Evolutionary conservation across 2,329 filamentous ascomycete genomes (phyloP).

Genomic region (Pestalotiopsis sp.): DNA sequence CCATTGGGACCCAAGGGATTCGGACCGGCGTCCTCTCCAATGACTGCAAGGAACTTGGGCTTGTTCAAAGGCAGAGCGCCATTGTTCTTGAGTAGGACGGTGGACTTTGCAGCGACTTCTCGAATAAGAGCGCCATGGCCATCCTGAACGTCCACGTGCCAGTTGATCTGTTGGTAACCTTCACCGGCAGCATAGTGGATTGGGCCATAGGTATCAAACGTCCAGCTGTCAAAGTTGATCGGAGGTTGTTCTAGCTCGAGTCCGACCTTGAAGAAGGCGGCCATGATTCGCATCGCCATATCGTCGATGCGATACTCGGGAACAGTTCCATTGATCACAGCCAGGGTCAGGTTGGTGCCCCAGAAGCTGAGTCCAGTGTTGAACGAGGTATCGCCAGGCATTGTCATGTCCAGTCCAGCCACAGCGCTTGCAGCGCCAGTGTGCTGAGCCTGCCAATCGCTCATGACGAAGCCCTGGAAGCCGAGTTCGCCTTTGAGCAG

Average conservation of each 20-base stretch:
- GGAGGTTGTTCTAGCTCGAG: constrained; percentile 46
- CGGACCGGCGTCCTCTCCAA: constrained; percentile 81
- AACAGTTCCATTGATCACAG: constrained; percentile 85
- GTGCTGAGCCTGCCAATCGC: constrained; percentile 80
- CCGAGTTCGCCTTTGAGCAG: constrained; percentile 78
- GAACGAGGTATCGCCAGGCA: constrained; percentile 82
- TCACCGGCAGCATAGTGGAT: constrained; percentile 63
- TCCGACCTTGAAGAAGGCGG: constrained; percentile 67
- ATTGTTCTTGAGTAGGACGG: constrained; percentile 86
- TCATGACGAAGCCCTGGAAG: constrained; percentile 79
- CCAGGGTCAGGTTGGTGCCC: constrained; percentile 85
- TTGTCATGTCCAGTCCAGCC: constrained; percentile 82
- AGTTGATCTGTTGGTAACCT: constrained; percentile 69
- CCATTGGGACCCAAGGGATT: constrained; percentile 77
- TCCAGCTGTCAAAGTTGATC: constrained; percentile 91
- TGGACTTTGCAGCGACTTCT: constrained; percentile 75
- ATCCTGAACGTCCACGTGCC: constrained; percentile 79
- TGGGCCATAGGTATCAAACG: constrained; percentile 70
- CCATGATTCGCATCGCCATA: constrained; percentile 83
- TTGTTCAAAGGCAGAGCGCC: constrained; percentile 75
- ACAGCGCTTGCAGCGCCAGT: constrained; percentile 64
- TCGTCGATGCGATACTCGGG: constrained; percentile 88
- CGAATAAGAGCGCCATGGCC: constrained; percentile 75
- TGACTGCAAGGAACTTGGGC: constrained; percentile 72
- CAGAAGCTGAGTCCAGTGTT: constrained; percentile 73